phyloP scores from a whole-genome alignment of 768 basidiomycete genomes.

The Trametes villosa region DNA sequence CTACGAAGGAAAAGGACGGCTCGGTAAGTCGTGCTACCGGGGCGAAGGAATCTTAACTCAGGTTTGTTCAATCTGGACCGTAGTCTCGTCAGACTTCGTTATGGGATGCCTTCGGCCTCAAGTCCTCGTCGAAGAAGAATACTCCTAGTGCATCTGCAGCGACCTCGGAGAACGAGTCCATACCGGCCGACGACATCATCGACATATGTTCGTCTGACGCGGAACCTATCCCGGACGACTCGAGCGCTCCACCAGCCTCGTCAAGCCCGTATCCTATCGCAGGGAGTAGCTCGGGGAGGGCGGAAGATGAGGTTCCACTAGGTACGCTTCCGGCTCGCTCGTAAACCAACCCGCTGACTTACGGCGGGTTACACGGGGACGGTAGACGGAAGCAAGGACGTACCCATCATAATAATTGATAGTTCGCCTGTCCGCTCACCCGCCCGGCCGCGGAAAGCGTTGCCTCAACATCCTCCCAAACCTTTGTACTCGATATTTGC shows the following conservation, averaged over 20 bases:
- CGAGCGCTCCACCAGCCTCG: not conserved
- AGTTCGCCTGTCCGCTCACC: slow-evolving; percentile 41
- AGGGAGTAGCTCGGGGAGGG: not conserved
- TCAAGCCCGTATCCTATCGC: not conserved
- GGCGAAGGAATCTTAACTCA: not conserved
- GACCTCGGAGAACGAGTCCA: slow-evolving; percentile 15
- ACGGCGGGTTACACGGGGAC: not conserved
- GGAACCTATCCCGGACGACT: slow-evolving; percentile 1
- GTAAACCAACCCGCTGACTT: not conserved
- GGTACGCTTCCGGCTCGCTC: not conserved
- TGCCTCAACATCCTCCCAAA: slow-evolving; percentile 30
- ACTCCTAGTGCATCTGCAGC: slow-evolving; percentile 12
- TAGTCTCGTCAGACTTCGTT: slow-evolving; percentile 23
- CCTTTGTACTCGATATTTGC: slow-evolving; percentile 53
- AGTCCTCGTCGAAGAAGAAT: slow-evolving; percentile 2
- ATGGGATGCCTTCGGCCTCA: slow-evolving; percentile 14
- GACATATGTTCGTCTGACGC: slow-evolving; percentile 16
- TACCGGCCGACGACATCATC: slow-evolving; percentile 2
- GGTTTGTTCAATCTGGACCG: not conserved
- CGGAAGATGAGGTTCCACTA: no score
- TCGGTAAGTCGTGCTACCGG: slow-evolving; percentile 1
- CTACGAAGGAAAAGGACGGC: slow-evolving; percentile 5
- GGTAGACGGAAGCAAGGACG: slow-evolving; percentile 37
- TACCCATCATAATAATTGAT: slow-evolving; percentile 49
- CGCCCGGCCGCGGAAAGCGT: slow-evolving; percentile 11